phyloP scores from a whole-genome alignment of 257 asterid genomes.

The Phtheirospermum japonicum region DNA sequence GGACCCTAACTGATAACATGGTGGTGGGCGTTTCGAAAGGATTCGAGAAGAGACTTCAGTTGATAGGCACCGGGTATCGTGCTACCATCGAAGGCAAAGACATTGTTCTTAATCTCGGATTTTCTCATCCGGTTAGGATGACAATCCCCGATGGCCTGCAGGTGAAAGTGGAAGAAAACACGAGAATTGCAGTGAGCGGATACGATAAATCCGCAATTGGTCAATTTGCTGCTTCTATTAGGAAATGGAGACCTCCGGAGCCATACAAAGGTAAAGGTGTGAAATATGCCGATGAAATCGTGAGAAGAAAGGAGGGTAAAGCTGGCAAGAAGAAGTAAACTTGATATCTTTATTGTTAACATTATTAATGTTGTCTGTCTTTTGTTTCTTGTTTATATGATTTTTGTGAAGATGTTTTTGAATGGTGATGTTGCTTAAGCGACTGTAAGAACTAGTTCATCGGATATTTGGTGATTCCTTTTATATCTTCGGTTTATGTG shows the following conservation, averaged over 20 bases:
- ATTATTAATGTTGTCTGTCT: neutral
- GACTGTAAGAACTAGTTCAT: neutral
- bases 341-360: neutral
- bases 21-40: constrained; percentile 96
- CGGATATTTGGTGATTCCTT: too few species aligned
- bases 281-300: constrained; percentile 85
- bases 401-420: neutral
- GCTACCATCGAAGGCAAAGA: constrained; percentile 86
- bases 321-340: constrained; percentile 87
- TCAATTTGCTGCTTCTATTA: constrained; percentile 86
- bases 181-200: constrained; percentile 81
- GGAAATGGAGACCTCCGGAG: constrained; percentile 99
- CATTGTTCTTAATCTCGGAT: constrained; percentile 83
- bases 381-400: neutral
- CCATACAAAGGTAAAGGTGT: constrained; percentile 98
- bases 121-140: constrained; percentile 95
- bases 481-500: neutral
- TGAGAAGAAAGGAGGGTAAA: constrained; percentile 95
- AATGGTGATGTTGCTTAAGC: neutral
- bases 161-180: constrained; percentile 93
- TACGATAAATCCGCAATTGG: constrained; percentile 81
- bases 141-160: constrained; percentile 63
- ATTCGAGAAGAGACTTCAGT: constrained; percentile 88
- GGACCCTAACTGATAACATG: constrained; percentile 96
- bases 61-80: constrained; percentile 93